A percentile compares a stretch with the other conserved stretches of the same genome.
Evolutionary conservation across 1,284 basidiomycete species (phyloP).

Genomic region (Meripilus lineatus): DNA sequence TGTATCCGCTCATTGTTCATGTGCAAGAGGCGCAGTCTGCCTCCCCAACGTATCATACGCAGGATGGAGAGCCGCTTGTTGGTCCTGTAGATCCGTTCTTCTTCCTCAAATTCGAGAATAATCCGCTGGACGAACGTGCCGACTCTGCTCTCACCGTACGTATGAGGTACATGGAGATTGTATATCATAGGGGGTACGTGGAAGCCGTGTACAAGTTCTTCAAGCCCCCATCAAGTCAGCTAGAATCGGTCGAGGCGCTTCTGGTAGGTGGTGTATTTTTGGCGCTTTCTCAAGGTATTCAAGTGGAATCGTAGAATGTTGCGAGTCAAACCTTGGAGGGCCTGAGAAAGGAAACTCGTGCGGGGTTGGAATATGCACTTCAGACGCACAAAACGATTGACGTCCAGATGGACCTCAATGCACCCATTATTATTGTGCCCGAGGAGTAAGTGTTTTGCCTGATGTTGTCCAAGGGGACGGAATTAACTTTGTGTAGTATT

Average conservation of each 20-base stretch:
- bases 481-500: slow-evolving; percentile 47
- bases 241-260: slow-evolving; percentile 92
- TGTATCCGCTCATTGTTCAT: slow-evolving; percentile 91
- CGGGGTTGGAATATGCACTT: slow-evolving; percentile 91
- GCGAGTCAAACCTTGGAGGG: slow-evolving; percentile 95
- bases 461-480: neutral
- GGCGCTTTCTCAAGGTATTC: slow-evolving; percentile 2
- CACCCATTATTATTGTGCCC: slow-evolving; percentile 96
- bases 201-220: slow-evolving; percentile 93
- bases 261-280: slow-evolving; percentile 44
- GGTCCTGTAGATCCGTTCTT: slow-evolving; percentile 78
- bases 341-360: slow-evolving; percentile 91
- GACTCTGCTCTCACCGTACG: slow-evolving; percentile 88
- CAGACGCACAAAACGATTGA: slow-evolving; percentile 95
- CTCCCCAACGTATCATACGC: slow-evolving; percentile 19
- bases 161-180: slow-evolving; percentile 97
- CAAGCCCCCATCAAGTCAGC: slow-evolving; percentile 90
- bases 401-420: slow-evolving; percentile 93
- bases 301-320: slow-evolving; percentile 57
- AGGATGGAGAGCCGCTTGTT: slow-evolving; percentile 25
- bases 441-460: slow-evolving; percentile 62
- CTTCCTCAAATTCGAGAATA: slow-evolving; percentile 88
- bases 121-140: slow-evolving; percentile 90
- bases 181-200: slow-evolving; percentile 93
- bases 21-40: slow-evolving; percentile 62